A percentile compares a stretch with the other conserved stretches of the same genome.
Conservation (phyloP, 176 grass and related monocot species). For the Oryza meridionalis region DNA sequence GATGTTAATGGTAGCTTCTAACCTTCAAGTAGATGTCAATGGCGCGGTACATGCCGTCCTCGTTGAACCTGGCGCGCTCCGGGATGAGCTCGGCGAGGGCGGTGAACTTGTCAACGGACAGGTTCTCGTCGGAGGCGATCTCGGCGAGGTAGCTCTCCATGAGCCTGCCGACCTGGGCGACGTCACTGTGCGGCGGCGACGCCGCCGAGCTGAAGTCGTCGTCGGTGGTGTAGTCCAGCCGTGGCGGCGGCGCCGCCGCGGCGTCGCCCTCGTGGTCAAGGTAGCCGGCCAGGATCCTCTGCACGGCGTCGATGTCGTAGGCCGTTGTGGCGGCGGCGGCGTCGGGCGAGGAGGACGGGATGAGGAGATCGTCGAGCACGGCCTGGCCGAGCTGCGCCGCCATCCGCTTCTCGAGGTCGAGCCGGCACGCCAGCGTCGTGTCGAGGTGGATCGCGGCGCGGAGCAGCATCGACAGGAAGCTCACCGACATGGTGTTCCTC, state of each 20-base stretch:
- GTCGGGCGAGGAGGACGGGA: constrained; percentile 53
- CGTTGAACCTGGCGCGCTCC: constrained; percentile 72
- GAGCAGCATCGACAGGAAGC: constrained; percentile 90
- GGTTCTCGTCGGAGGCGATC: constrained; percentile 73
- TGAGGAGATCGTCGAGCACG: constrained; percentile 83
- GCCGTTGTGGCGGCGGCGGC: constrained; percentile 27
- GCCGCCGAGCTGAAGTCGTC: constrained; percentile 65
- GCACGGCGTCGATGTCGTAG: constrained; percentile 81
- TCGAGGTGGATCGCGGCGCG: constrained; percentile 73
- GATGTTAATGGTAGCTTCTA: background rate
- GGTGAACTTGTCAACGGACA: constrained; percentile 67
- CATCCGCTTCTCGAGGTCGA: constrained; percentile 87
- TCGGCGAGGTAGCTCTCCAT: constrained; percentile 90
- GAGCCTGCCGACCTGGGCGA: constrained; percentile 63
- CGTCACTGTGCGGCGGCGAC: constrained; percentile 45
- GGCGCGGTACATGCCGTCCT: constrained; percentile 95
- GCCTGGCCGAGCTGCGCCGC: constrained; percentile 72
- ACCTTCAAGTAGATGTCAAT: constrained; percentile 93
- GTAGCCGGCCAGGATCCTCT: constrained; percentile 83
- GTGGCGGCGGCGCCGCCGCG: constrained; percentile 26
- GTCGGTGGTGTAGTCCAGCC: constrained; percentile 73
- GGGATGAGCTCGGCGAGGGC: constrained; percentile 71
- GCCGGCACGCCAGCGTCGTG: constrained; percentile 81
- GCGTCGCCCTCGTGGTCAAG: constrained; percentile 68
- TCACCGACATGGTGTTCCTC: constrained; percentile 76